Evolutionary conservation across 768 basidiomycete genomes (phyloP).

Genomic region (Mycena vulgaris): DNA sequence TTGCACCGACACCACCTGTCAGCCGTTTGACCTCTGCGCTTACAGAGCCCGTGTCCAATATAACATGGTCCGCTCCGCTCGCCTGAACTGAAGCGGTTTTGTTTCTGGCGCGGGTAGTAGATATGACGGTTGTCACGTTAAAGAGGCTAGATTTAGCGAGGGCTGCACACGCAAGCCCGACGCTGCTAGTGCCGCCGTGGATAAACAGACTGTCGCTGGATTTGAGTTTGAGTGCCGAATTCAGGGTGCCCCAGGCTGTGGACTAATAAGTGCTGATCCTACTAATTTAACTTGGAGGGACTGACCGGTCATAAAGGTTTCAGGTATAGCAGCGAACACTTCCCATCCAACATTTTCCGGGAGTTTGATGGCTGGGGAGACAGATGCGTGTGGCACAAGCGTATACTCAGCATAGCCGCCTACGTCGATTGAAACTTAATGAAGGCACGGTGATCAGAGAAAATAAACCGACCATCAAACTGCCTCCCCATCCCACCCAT

Average conservation of each 20-base stretch:
- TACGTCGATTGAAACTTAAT: neutral
- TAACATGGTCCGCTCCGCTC: constrained; percentile 41
- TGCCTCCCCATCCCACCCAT: constrained; percentile 45
- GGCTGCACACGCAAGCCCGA: constrained; percentile 41
- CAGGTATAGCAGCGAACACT: constrained; percentile 44
- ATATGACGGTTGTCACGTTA: constrained; percentile 38
- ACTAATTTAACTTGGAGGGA: neutral
- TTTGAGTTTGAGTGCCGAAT: constrained; percentile 33
- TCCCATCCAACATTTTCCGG: constrained; percentile 41
- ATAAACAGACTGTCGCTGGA: constrained; percentile 41
- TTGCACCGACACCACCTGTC: constrained; percentile 39
- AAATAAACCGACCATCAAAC: constrained; percentile 40
- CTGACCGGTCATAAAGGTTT: constrained; percentile 44
- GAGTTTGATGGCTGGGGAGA: constrained; percentile 41
- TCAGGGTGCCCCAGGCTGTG: constrained; percentile 41
- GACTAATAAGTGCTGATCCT: neutral
- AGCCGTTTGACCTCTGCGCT: constrained; percentile 39
- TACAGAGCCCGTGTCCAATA: constrained; percentile 39
- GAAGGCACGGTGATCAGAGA: neutral
- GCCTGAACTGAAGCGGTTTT: constrained; percentile 34
- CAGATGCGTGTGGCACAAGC: constrained; percentile 42
- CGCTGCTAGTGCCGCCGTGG: constrained; percentile 44
- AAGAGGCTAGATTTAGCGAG: constrained; percentile 43
- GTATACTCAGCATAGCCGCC: constrained; percentile 47
- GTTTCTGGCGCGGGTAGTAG: constrained; percentile 40